Evolutionary conservation across 768 basidiomycete species (phyloP), one percentile per base, ranked within the genome.

Genomic region (Mycena alexandri): DNA sequence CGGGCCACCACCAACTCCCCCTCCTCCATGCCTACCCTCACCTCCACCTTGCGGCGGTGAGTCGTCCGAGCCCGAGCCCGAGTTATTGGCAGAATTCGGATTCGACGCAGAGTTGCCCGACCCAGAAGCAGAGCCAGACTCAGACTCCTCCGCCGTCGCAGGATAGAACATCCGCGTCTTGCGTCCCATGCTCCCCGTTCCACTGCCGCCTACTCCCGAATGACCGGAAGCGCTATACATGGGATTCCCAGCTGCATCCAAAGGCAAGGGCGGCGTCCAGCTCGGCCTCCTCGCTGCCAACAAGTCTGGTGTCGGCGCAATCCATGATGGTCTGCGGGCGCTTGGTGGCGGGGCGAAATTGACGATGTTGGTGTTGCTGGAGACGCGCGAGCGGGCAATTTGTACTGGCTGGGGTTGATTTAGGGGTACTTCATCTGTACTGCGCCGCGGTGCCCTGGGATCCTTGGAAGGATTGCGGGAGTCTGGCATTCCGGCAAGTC

Each of bases 221-320:
- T 29, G 29, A 6, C 29, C 29, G 17, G 22, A 22, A 33, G n/a
- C 36, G 13, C 22, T 42, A 19, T n/a, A 24, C n/a, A n/a, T 59
- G 7, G 41, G 2, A 46, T n/a, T 12, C 44, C 52, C 22, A 5
- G 46, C 59, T 3, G 50, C 56, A 14, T 38, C 38, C 38, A 38
- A 38, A 38, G 54, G 43, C 6, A 51, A 33, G 9, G 56, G 19
- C 10, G 67, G 69, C 5, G 69, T 70, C 69, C 69, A 70, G 61
- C 69, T 70, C 19, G 69, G 64, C 21, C 69, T 36, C 16, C 69
- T 41, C 1, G 25, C 63, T 3, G 65, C 13, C 9, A 50, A 19
- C n/a, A 29, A 17, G 22, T 13, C 46, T 4, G 57, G 38, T 14
- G 38, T 38, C 5, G 63, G 6, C 14, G 41, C 50, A 9, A 58